Evolutionary conservation across 768 basidiomycete species (phyloP).

Genomic region (Psilocybe tampanensis): DNA sequence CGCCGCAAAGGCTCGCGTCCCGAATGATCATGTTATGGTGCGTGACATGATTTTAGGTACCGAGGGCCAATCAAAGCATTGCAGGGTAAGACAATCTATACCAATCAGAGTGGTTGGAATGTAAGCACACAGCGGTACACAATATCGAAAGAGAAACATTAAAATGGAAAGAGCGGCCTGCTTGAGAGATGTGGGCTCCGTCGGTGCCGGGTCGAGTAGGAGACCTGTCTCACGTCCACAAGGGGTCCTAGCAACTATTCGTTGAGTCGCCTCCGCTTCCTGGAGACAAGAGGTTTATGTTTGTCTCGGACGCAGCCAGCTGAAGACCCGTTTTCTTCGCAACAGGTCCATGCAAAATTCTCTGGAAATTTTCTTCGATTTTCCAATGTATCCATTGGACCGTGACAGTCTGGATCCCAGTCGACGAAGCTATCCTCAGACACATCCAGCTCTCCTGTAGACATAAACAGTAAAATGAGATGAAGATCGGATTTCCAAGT

Average conservation of each 20-base stretch:
- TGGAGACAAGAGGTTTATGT: slow-evolving; percentile 32
- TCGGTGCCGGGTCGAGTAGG: not conserved
- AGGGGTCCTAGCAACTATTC: slow-evolving; percentile 10
- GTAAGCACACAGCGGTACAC: slow-evolving; percentile 4
- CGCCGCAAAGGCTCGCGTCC: slow-evolving; percentile 1
- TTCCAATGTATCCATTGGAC: slow-evolving; percentile 43
- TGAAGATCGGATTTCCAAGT: not conserved
- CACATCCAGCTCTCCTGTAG: slow-evolving; percentile 42
- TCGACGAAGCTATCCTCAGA: slow-evolving; percentile 43
- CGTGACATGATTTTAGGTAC: slow-evolving; percentile 6
- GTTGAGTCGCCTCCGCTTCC: slow-evolving; percentile 36
- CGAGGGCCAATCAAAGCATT: not conserved
- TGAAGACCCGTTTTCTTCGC: slow-evolving; percentile 37
- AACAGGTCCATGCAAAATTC: slow-evolving; percentile 55
- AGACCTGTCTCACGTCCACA: slow-evolving; percentile 6
- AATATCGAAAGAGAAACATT: slow-evolving; percentile 13
- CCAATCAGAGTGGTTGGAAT: slow-evolving; percentile 3
- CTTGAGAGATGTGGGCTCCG: not conserved
- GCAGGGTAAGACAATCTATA: not conserved
- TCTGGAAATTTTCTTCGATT: slow-evolving; percentile 46
- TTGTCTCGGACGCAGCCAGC: slow-evolving; percentile 42
- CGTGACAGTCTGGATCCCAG: slow-evolving; percentile 50
- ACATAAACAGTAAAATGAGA: not conserved
- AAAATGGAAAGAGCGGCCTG: slow-evolving; percentile 8
- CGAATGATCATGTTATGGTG: not conserved